Conservation (phyloP, 352 stramenopile genomes). For the Globisporangium iwayamae region DNA sequence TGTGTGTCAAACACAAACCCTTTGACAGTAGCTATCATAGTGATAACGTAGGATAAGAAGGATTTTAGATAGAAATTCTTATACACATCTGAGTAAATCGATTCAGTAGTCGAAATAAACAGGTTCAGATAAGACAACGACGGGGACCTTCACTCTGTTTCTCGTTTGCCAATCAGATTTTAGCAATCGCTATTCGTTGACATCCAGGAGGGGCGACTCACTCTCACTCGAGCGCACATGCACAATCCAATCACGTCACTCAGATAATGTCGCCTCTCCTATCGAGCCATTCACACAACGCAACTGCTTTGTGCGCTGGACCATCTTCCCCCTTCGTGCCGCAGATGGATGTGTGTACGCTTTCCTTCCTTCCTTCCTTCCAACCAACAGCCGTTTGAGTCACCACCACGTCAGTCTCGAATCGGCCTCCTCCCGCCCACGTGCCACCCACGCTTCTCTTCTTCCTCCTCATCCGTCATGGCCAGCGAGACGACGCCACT, state of each 20-base stretch:
- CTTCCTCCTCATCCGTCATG: not conserved
- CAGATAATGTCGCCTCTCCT: too few relatives aligned
- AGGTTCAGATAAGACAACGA: not conserved
- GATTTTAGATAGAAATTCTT: too few relatives aligned
- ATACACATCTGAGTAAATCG: too few relatives aligned
- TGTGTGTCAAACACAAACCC: too few relatives aligned
- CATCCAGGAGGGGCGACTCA: not conserved
- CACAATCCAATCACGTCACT: not conserved
- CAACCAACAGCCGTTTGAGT: not conserved
- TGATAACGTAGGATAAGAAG: too few relatives aligned
- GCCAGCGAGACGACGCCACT: slow-evolving; percentile 16
- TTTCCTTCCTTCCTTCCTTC: not conserved
- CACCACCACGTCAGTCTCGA: slow-evolving; percentile 2
- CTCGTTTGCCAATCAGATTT: not conserved
- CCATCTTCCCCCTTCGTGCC: not conserved
- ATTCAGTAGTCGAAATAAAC: not conserved
- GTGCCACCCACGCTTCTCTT: not conserved
- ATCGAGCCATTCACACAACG: not conserved
- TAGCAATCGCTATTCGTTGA: not conserved
- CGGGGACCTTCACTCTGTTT: not conserved
- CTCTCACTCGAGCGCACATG: too few relatives aligned
- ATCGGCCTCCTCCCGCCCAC: not conserved
- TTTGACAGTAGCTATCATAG: too few relatives aligned
- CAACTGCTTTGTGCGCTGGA: not conserved
- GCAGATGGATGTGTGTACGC: not conserved